phyloP scores from a whole-genome alignment of 1,284 basidiomycete species.

The Omphalotus olearius region DNA sequence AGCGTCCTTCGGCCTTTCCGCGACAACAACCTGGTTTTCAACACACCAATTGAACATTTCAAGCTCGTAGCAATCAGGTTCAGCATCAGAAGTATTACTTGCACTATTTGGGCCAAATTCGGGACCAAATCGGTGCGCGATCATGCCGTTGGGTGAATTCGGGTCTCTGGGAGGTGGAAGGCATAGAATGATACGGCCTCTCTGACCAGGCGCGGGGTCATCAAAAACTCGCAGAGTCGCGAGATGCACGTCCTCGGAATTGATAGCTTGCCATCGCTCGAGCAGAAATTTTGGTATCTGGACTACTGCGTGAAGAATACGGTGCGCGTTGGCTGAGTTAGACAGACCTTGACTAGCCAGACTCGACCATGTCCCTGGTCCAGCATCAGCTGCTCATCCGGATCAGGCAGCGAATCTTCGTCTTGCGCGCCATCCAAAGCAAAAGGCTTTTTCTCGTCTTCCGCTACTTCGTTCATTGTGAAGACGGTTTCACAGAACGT shows the following conservation, averaged over 20 bases:
- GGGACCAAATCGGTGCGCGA: conserved; percentile 22
- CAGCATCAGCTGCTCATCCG: conserved; percentile 71
- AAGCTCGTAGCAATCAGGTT: conserved; percentile 68
- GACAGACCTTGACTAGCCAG: conserved; percentile 73
- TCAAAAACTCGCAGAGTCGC: conserved; percentile 74
- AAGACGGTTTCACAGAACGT: too few species aligned
- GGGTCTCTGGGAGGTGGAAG: conserved; percentile 56
- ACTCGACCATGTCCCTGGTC: conserved; percentile 68
- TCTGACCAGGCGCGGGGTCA: conserved; percentile 36
- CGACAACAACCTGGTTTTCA: conserved; percentile 74
- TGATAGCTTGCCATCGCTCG: conserved; percentile 63
- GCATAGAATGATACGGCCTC: conserved; percentile 63
- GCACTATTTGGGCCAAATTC: conserved; percentile 31
- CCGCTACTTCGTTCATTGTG: conserved; percentile 41
- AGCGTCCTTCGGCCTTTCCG: conserved; percentile 67
- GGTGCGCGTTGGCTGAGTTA: neutral
- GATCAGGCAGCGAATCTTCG: conserved; percentile 64
- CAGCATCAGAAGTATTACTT: conserved; percentile 29
- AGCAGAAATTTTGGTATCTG: conserved; percentile 71
- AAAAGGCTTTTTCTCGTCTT: conserved; percentile 71
- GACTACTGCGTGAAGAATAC: conserved; percentile 12
- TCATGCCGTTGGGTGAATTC: conserved; percentile 13
- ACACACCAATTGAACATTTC: conserved; percentile 75
- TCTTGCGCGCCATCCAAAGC: conserved; percentile 50
- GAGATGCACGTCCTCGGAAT: conserved; percentile 61